A percentile compares a stretch with the other conserved stretches of the same genome.
These are phyloP conservation scores for Ogataea allantospora DNA, from an alignment of 805 yeast species.

Conservation along the genomic window DNA sequence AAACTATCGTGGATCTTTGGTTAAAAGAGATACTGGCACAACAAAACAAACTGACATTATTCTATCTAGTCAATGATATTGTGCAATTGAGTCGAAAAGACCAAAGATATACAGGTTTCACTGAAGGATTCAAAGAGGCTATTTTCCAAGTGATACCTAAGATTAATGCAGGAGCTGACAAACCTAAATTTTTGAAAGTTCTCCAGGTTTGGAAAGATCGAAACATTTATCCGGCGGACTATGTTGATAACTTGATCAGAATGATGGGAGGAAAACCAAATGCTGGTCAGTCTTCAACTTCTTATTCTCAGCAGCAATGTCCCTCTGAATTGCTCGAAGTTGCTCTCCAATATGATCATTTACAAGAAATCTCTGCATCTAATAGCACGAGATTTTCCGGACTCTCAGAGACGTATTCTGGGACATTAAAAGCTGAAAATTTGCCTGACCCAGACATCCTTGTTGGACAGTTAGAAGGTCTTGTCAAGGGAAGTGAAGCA, in stretches of 20 bases:
- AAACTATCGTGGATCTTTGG: constrained; percentile 55
- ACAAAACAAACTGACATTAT: constrained; percentile 48
- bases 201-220: constrained; percentile 60
- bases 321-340: constrained; percentile 28
- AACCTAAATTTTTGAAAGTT: constrained; percentile 45
- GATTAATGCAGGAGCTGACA: constrained; percentile 30
- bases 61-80: constrained; percentile 77
- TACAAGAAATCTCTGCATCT: constrained; percentile 23
- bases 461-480: constrained; percentile 23
- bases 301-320: constrained; percentile 13
- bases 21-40: constrained; percentile 21
- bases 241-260: constrained; percentile 18
- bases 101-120: constrained; percentile 51
- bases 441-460: constrained; percentile 34
- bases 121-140: constrained; percentile 53
- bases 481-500: constrained; percentile 14
- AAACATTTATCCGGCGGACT: constrained; percentile 37
- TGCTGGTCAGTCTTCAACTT: not conserved
- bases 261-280: constrained; percentile 2
- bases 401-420: constrained; percentile 25
- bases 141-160: constrained; percentile 42
- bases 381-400: constrained; percentile 19
- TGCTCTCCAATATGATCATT: constrained; percentile 23
- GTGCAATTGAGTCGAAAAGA: constrained; percentile 74
- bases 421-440: constrained; percentile 29